Evolutionary conservation across 2,329 filamentous ascomycete species (phyloP).

Genomic region (Ophiocordyceps robertsii): DNA sequence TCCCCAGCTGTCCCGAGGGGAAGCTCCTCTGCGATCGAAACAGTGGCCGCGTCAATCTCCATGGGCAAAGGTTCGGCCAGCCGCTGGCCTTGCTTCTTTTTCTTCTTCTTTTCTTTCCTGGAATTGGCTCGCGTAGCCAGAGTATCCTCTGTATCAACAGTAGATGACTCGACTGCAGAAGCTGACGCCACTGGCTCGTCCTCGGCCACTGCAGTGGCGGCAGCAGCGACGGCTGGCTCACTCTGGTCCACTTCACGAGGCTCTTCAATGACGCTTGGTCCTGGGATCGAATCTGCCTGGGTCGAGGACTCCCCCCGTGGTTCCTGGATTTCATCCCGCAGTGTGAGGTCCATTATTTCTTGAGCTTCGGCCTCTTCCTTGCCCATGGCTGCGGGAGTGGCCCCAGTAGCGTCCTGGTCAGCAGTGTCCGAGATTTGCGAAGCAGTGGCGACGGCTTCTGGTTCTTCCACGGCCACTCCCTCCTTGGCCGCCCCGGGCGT

Average conservation of each 20-base stretch:
- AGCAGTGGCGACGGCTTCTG: no score
- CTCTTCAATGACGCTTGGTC: background rate
- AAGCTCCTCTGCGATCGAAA: background rate
- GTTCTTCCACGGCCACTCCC: no score
- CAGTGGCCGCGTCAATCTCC: slow-evolving; percentile 4
- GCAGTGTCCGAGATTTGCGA: no score
- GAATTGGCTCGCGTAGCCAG: slow-evolving; percentile 4
- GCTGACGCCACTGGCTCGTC: background rate
- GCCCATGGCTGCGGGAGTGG: no score
- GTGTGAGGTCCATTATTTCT: no score
- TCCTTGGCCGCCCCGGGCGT: background rate
- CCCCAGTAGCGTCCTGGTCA: no score
- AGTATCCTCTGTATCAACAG: slow-evolving; percentile 4
- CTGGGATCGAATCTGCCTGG: background rate
- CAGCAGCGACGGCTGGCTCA: background rate
- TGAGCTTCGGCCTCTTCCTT: no score
- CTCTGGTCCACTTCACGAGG: background rate
- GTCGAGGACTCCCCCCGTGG: no score
- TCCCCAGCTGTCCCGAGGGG: background rate
- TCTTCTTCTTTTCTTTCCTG: slow-evolving; percentile 12
- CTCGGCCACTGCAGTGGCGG: background rate
- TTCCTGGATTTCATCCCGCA: no score
- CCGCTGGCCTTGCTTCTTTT: slow-evolving; percentile 10
- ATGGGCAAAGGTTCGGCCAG: slow-evolving; percentile 4
- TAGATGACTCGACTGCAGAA: slow-evolving; percentile 1